phyloP scores from a whole-genome alignment of 2,329 filamentous ascomycete genomes.

The Ceratocystis diversiconidia region DNA sequence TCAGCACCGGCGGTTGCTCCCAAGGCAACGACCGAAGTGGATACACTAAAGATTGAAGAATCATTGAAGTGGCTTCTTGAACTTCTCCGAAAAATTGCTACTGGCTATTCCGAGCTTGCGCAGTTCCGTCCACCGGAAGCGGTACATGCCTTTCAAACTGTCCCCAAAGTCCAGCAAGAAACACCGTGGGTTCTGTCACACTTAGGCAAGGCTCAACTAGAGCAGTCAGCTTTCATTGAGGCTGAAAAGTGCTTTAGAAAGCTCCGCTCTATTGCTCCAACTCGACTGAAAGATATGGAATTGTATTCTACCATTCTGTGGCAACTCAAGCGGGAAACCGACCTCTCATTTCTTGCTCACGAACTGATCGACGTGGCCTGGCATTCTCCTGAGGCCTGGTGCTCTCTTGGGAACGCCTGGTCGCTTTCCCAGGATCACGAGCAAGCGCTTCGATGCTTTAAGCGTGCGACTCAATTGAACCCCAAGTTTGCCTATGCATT shows the following conservation, averaged over 20 bases:
- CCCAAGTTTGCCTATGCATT: slow-evolving; percentile 89
- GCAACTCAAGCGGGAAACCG: slow-evolving; percentile 85
- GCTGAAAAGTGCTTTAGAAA: slow-evolving; percentile 76
- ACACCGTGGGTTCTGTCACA: slow-evolving; percentile 89
- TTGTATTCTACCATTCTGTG: slow-evolving; percentile 98
- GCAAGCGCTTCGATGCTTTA: slow-evolving; percentile 87
- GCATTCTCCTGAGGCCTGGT: slow-evolving; percentile 90
- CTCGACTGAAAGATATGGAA: slow-evolving; percentile 86
- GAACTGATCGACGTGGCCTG: slow-evolving; percentile 77
- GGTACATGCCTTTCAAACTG: slow-evolving; percentile 53
- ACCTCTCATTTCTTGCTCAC: slow-evolving; percentile 82
- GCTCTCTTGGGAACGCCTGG: slow-evolving; percentile 85
- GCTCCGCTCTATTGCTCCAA: slow-evolving; percentile 65
- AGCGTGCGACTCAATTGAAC: slow-evolving; percentile 79
- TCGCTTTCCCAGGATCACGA: slow-evolving; percentile 87
- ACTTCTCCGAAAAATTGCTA: slow-evolving; percentile 66
- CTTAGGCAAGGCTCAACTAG: slow-evolving; percentile 80
- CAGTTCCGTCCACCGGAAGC: slow-evolving; percentile 70
- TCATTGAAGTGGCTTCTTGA: slow-evolving; percentile 64
- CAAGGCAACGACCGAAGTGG: slow-evolving; percentile 33
- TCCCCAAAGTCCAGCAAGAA: slow-evolving; percentile 65
- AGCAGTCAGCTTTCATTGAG: slow-evolving; percentile 72
- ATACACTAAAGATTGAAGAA: slow-evolving; percentile 56
- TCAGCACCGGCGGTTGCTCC: neutral
- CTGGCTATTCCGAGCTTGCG: slow-evolving; percentile 62